Conservation (phyloP, 1,284 basidiomycete species). For the Leccinum subrobustum region DNA sequence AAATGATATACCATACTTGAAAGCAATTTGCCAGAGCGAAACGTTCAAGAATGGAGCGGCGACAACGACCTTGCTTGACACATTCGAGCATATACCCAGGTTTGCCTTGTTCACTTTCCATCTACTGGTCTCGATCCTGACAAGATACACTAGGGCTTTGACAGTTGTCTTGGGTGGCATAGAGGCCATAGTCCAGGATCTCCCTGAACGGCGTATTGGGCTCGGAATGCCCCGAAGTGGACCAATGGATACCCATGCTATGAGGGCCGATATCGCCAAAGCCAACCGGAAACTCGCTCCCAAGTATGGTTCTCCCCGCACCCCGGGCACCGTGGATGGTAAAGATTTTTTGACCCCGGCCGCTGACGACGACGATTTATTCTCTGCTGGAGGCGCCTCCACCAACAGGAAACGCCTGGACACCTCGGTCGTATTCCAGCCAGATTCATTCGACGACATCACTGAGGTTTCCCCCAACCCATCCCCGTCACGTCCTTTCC, state of each 20-base stretch:
- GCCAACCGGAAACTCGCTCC: constrained; percentile 55
- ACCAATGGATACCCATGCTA: constrained; percentile 60
- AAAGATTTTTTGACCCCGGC: constrained; percentile 60
- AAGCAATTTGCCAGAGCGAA: constrained; percentile 41
- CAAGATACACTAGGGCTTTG: constrained; percentile 41
- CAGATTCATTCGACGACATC: constrained; percentile 51
- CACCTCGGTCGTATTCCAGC: constrained; percentile 54
- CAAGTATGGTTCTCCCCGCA: constrained; percentile 66
- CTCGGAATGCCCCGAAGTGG: constrained; percentile 69
- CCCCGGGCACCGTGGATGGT: constrained; percentile 51
- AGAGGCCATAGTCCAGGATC: constrained; percentile 64
- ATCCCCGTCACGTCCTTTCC: constrained; percentile 58
- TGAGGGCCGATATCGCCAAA: constrained; percentile 69
- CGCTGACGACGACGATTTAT: constrained; percentile 62
- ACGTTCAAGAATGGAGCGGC: constrained; percentile 47
- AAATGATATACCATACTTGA: constrained; percentile 57
- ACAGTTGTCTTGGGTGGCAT: constrained; percentile 59
- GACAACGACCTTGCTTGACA: constrained; percentile 57
- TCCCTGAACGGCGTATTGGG: constrained; percentile 55
- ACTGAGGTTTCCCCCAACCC: constrained; percentile 67
- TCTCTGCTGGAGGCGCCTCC: constrained; percentile 58
- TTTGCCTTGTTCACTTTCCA: constrained; percentile 17
- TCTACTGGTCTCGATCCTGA: neutral
- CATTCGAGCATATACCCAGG: constrained; percentile 44
- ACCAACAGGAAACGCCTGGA: constrained; percentile 64